Conservation (phyloP, 164 flowering plant genomes). For the Platanus orientalis region DNA sequence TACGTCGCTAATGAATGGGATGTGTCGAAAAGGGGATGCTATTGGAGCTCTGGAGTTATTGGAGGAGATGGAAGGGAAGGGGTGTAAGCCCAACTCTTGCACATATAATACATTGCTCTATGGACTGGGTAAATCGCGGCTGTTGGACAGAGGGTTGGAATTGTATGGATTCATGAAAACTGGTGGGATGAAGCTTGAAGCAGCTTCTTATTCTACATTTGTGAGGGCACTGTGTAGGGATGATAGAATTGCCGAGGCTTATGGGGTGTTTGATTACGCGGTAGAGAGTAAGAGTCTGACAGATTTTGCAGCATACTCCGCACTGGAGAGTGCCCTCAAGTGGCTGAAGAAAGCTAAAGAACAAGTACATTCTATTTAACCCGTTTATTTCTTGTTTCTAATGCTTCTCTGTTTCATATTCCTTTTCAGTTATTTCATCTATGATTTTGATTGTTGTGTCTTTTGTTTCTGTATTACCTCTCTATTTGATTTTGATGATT, state of each 20-base stretch:
- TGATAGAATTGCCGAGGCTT: constrained; percentile 74
- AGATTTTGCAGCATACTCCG: constrained; percentile 62
- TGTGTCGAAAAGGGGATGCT: constrained; percentile 79
- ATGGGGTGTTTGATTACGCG: constrained; percentile 84
- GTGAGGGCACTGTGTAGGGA: constrained; percentile 69
- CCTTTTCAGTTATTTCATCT: too few relatives aligned
- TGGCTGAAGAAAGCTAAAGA: constrained; percentile 57
- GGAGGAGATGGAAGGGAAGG: constrained; percentile 69
- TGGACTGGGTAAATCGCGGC: constrained; percentile 69
- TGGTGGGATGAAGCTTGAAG: constrained; percentile 61
- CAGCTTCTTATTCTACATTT: constrained; percentile 64
- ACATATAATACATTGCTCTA: constrained; percentile 82
- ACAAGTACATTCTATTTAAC: constrained; percentile 25
- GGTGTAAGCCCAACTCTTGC: constrained; percentile 71
- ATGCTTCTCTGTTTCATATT: too few relatives aligned
- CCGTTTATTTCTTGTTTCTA: background rate
- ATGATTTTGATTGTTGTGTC: too few relatives aligned
- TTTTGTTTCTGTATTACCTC: too few relatives aligned
- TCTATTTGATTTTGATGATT: too few relatives aligned
- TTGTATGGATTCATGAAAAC: constrained; percentile 60
- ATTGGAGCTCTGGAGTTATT: constrained; percentile 61
- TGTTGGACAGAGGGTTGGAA: constrained; percentile 60
- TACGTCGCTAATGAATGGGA: constrained; percentile 89
- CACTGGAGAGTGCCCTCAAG: constrained; percentile 62
- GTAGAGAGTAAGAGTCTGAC: constrained; percentile 74